Evolutionary conservation across 1,284 basidiomycete species (phyloP).

Genomic region (Meripilus lineatus): DNA sequence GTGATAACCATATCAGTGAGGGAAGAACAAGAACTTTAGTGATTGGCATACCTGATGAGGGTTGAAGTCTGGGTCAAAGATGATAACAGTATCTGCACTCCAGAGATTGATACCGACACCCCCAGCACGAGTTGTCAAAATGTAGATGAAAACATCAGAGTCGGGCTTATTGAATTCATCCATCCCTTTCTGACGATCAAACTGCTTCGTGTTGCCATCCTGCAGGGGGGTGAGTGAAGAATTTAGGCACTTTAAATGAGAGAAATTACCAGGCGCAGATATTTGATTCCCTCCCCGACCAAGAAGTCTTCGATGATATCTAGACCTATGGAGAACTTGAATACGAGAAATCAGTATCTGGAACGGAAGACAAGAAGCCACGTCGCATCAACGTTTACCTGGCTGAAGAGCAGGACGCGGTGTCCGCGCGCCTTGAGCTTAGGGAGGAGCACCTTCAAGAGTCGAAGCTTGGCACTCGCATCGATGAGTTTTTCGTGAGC

Average conservation of each 20-base stretch:
- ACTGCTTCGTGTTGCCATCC: slow-evolving; percentile 89
- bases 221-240: slow-evolving; percentile 29
- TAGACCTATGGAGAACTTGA: slow-evolving; percentile 91
- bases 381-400: slow-evolving; percentile 69
- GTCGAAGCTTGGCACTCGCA: slow-evolving; percentile 83
- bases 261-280: slow-evolving; percentile 74
- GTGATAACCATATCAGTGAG: slow-evolving; percentile 3
- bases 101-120: slow-evolving; percentile 94
- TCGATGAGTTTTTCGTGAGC: slow-evolving; percentile 79
- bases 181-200: slow-evolving; percentile 88
- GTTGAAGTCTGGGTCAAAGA: slow-evolving; percentile 93
- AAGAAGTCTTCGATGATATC: slow-evolving; percentile 94
- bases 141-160: slow-evolving; percentile 87
- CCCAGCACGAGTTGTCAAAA: slow-evolving; percentile 93
- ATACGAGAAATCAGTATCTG: too few relatives aligned
- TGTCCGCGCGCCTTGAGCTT: slow-evolving; percentile 89
- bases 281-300: slow-evolving; percentile 84
- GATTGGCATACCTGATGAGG: slow-evolving; percentile 73
- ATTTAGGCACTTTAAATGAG: slow-evolving; percentile 4
- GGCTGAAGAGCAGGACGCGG: slow-evolving; percentile 94
- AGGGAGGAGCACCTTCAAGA: slow-evolving; percentile 80
- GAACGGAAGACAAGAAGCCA: too few relatives aligned
- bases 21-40: background rate
- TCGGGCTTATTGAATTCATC: slow-evolving; percentile 87
- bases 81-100: slow-evolving; percentile 88